Base-by-base conservation (phyloP, 805 yeast species). In the Metschnikowia sp. region DNA sequence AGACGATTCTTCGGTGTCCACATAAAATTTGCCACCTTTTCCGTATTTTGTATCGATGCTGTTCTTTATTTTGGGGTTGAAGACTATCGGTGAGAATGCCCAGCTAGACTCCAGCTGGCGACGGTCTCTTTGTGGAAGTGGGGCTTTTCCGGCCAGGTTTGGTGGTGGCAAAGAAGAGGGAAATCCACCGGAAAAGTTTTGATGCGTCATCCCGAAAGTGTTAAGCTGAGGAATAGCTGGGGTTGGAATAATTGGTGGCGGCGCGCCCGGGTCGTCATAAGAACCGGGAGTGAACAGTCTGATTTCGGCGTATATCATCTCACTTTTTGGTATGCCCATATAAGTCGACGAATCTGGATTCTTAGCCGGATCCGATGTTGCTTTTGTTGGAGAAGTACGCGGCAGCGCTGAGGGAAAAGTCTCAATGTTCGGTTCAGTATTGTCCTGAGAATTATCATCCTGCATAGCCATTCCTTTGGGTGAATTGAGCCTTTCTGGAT, bases 21-120 rank as follows among this genome's bases (percentile, higher is more conserved):
- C 88, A 60, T 83, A 90, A 61, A 87, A 92, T 59, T 91, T 86
- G 2, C 99, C 99, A 6, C 99, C 99, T 53, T 77, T 77, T 10
- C 84, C 84, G 58, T 92, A 92, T 59, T 92, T 92, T 47, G 86
- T 82, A 61, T 92, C 98, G 35, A 92, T 83, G 48, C 79, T 82
- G 40, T 79, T 77, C 47, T 82, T 83, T 45, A 88, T 85, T 15
- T 84, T 77, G 0, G 96, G 96, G 57, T 88, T 86, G 67, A 90
- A 91, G 36, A 78, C 75, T 36, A 90, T 70, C 0, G 96, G 96
- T 0, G 96, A 87, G 65, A 89, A 91, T 0, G 84, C 81, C 37
- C 96, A 87, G 47, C 48, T 50, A 8, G 41, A n/a, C 11, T 47
- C 46, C 49, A 42, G 46, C 18, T 30, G 42, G 3, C 43, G 46